Evolutionary conservation across 208 protist species (phyloP), one percentile per base, ranked within the genome.

Genomic region (Acanthamoeba divionensis): DNA sequence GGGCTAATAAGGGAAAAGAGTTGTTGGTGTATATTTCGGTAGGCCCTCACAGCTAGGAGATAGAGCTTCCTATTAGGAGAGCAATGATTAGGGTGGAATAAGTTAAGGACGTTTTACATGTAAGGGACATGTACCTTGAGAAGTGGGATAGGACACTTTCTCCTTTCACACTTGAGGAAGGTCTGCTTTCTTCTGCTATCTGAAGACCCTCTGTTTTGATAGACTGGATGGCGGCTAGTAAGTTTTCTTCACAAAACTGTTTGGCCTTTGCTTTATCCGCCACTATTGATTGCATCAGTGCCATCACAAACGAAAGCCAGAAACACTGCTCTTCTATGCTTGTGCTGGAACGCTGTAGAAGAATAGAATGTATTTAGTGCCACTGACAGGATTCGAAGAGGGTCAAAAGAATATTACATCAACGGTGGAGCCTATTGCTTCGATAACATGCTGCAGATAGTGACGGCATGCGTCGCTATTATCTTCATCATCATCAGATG

Each of bases 251-350:
- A 15, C 31, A 52, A 52, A 82, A 82, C 10, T 45, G 71, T 21
- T 82, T 52, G 10, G 62, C 62, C 71, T 82, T 82, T 36, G 55
- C 71, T 31, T 60, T 82, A 52, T 82, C 71, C 47, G 31, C 6
- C 29, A 82, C 38, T 45, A 82, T 82, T 29, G 33, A 63, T 52
- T 82, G 71, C 31, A 82, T 82, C 47, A 82, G 45, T 31, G 71
- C 62, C 48, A 52, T 45, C 26, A 82, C 47, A 45, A 82, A 31
- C 47, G 71, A 82, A 1, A 82, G 71, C 31, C 62, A 82, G 48
- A 63, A 82, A 52, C 50, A 24, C 71, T 82, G 71, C 31, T 62
- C 33, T 36, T 82, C 71, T 26, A 52, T 60, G 71, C 62, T 82
- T 45, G 50, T 36, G 50, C 24, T 31, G 44, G 50, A 82, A 0